phyloP scores from a whole-genome alignment of 2,329 filamentous ascomycete species.

The Fusarium poae region DNA sequence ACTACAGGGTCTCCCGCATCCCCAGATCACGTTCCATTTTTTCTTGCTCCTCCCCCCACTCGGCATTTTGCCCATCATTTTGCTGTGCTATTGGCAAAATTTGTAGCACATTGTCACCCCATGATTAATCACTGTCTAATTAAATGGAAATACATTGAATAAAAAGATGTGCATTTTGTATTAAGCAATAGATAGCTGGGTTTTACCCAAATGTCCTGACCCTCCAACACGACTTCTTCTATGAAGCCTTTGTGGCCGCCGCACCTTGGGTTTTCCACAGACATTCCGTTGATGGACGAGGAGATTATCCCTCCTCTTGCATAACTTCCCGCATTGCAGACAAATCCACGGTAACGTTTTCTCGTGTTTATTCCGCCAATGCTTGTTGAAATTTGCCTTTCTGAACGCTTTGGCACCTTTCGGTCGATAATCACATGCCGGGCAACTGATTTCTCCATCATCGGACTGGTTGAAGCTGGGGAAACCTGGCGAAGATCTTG shows the following conservation, averaged over 20 bases:
- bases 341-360: rapidly evolving
- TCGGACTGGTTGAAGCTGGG: rapidly evolving
- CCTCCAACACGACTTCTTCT: no score
- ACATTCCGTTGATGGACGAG: background rate
- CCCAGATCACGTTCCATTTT: background rate
- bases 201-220: no score
- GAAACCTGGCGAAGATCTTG: background rate
- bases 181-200: no score
- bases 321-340: rapidly evolving
- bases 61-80: no score
- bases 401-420: background rate
- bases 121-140: no score
- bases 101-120: no score
- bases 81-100: no score
- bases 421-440: background rate
- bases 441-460: background rate
- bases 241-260: no score
- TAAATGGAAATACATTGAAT: no score
- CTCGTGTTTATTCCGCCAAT: background rate
- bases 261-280: background rate
- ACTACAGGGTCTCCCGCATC: background rate
- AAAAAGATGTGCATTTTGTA: no score
- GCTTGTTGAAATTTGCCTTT: rapidly evolving
- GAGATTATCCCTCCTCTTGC: background rate
- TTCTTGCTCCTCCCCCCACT: background rate